A percentile compares a stretch with the other conserved stretches of the same genome.
Evolutionary conservation across 345 rosid genomes (phyloP).

Genomic region (Eutrema japonicum): DNA sequence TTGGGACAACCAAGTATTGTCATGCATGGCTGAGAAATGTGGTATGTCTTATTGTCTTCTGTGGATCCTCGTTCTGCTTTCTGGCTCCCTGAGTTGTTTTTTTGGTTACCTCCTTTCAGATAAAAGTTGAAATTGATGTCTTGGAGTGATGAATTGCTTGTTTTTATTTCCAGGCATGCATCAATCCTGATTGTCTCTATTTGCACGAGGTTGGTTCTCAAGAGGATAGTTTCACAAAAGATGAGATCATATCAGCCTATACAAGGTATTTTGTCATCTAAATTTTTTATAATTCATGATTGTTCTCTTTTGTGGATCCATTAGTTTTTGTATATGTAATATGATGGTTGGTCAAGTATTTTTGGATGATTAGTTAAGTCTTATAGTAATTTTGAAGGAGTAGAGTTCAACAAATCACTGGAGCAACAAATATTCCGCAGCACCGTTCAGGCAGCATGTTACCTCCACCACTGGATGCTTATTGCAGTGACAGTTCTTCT

Average conservation of each 20-base stretch:
- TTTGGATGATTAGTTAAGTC: slow-evolving; percentile 45
- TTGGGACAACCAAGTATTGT: slow-evolving; percentile 85
- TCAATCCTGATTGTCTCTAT: slow-evolving; percentile 73
- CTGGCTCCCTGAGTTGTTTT: neutral
- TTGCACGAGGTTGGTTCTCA: slow-evolving; percentile 76
- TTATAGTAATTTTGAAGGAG: slow-evolving; percentile 56
- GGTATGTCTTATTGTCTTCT: slow-evolving; percentile 48
- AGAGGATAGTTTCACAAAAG: slow-evolving; percentile 78
- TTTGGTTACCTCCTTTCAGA: slow-evolving; percentile 17
- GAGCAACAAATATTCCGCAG: slow-evolving; percentile 54
- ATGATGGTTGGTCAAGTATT: slow-evolving; percentile 32
- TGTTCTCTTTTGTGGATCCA: slow-evolving; percentile 12
- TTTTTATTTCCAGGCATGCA: slow-evolving; percentile 60
- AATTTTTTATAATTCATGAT: slow-evolving; percentile 1
- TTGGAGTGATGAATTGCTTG: slow-evolving; percentile 28
- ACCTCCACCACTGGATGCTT: slow-evolving; percentile 76
- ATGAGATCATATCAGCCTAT: slow-evolving; percentile 67
- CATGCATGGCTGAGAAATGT: slow-evolving; percentile 82
- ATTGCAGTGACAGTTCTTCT: slow-evolving; percentile 49
- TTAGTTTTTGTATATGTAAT: slow-evolving; percentile 21
- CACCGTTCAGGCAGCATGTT: slow-evolving; percentile 68
- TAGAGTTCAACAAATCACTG: slow-evolving; percentile 80
- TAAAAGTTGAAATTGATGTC: slow-evolving; percentile 5
- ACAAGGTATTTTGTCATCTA: slow-evolving; percentile 50
- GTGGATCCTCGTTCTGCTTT: neutral